Evolutionary conservation across 2,329 filamentous ascomycete species (phyloP).

Genomic region (Phialocephala sp.): DNA sequence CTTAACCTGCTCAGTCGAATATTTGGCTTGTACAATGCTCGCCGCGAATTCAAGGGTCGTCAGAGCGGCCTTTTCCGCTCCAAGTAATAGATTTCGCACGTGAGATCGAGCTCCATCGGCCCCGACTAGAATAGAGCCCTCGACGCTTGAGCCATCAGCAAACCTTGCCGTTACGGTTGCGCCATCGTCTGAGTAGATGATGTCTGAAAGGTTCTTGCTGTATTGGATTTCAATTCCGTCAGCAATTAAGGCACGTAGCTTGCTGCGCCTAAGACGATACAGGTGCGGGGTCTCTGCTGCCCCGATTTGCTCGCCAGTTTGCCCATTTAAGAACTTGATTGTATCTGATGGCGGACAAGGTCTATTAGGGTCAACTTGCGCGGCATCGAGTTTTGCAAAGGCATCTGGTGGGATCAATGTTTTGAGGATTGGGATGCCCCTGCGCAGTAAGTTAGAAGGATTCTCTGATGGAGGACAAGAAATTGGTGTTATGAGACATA

Average conservation of each 20-base stretch:
- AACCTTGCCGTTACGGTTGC: slow-evolving; percentile 41
- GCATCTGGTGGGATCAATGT: slow-evolving; percentile 9
- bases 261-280: slow-evolving; percentile 11
- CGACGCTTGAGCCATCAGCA: slow-evolving; percentile 39
- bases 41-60: slow-evolving; percentile 49
- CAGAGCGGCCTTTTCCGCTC: slow-evolving; percentile 40
- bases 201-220: slow-evolving; percentile 43
- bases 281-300: slow-evolving; percentile 10
- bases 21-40: slow-evolving; percentile 51
- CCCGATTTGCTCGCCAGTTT: slow-evolving; percentile 11
- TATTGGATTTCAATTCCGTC: slow-evolving; percentile 28
- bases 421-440: slow-evolving; percentile 11
- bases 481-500: background rate
- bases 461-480: background rate
- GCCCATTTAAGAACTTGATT: slow-evolving; percentile 3
- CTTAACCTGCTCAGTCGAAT: slow-evolving; percentile 48
- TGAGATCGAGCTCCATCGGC: slow-evolving; percentile 43
- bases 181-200: slow-evolving; percentile 40
- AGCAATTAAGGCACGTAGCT: slow-evolving; percentile 11
- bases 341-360: slow-evolving; percentile 11
- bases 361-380: slow-evolving; percentile 17
- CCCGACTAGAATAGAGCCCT: slow-evolving; percentile 41
- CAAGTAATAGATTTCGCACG: slow-evolving; percentile 40
- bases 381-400: slow-evolving; percentile 13
- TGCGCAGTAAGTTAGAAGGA: background rate